Percentiles rank a stretch among this genome's conserved stretches.
Conservation (phyloP, 352 stramenopile species). For the Phytophthora ramorum region DNA sequence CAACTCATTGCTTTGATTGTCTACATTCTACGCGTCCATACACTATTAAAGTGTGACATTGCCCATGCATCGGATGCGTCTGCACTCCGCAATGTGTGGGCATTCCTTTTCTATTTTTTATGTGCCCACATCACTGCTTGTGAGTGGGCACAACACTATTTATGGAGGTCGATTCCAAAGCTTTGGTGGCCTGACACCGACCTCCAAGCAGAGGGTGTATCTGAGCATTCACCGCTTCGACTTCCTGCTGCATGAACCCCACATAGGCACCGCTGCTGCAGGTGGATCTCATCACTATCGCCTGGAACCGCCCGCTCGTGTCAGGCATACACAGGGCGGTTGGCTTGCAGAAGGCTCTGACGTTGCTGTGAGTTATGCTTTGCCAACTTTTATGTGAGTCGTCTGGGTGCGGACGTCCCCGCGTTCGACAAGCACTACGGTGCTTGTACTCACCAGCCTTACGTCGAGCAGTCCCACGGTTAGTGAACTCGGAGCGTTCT, state of each 20-base stretch:
- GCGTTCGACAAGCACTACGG: slow-evolving; percentile 64
- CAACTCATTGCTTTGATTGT: too few relatives aligned
- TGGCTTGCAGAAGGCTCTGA: slow-evolving; percentile 6
- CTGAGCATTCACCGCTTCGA: slow-evolving; percentile 95
- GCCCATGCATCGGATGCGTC: too few relatives aligned
- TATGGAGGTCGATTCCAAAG: too few relatives aligned
- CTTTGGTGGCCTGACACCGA: too few relatives aligned
- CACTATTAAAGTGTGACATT: too few relatives aligned
- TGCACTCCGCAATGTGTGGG: too few relatives aligned
- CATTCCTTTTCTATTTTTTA: too few relatives aligned
- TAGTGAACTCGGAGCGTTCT: slow-evolving; percentile 96
- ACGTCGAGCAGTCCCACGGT: slow-evolving; percentile 86
- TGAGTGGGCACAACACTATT: too few relatives aligned
- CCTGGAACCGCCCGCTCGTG: slow-evolving; percentile 93
- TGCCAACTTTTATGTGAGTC: slow-evolving; percentile 56
- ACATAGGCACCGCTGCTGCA: slow-evolving; percentile 79
- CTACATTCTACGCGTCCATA: too few relatives aligned
- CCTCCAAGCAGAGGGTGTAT: slow-evolving; percentile 77
- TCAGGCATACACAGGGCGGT: slow-evolving; percentile 91
- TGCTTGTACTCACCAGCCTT: slow-evolving; percentile 80
- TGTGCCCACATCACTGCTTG: too few relatives aligned
- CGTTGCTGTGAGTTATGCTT: not conserved
- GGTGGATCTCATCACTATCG: slow-evolving; percentile 99
- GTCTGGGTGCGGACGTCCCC: slow-evolving; percentile 56
- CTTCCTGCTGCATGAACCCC: slow-evolving; percentile 94